Percentiles rank a stretch among this genome's conserved stretches.
phyloP scores from a whole-genome alignment of 208 protist species.

The Acanthamoeba castellanii region DNA sequence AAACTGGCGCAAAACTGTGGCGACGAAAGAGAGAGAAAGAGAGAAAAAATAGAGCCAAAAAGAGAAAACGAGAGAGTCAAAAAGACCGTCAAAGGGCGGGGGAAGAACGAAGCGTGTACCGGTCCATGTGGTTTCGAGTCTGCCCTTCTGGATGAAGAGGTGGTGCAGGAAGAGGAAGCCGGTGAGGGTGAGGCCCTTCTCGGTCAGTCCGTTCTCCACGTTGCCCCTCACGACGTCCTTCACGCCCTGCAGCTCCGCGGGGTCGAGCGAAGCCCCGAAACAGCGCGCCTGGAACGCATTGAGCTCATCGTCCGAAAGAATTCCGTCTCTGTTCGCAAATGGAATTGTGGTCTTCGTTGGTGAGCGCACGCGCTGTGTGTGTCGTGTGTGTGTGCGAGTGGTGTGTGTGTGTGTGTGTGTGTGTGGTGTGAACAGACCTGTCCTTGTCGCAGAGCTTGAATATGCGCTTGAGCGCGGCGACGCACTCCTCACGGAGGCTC shows the following conservation, averaged over 20 bases:
- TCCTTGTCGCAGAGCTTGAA: slow-evolving; percentile 76
- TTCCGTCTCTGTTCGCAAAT: slow-evolving; percentile 3
- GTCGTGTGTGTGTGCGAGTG: too few species aligned
- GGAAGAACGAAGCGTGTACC: neutral
- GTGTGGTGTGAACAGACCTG: too few species aligned
- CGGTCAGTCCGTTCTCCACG: slow-evolving; percentile 24
- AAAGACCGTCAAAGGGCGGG: neutral
- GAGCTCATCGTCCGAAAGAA: slow-evolving; percentile 66
- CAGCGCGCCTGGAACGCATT: slow-evolving; percentile 71
- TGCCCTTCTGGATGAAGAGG: slow-evolving; percentile 68
- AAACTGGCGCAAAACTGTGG: neutral
- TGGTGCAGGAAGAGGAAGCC: slow-evolving; percentile 75
- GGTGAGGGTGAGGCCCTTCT: slow-evolving; percentile 40
- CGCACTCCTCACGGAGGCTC: slow-evolving; percentile 54
- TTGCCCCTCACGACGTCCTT: slow-evolving; percentile 70
- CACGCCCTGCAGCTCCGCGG: slow-evolving; percentile 66
- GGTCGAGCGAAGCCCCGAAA: slow-evolving; percentile 57
- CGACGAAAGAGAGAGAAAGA: neutral
- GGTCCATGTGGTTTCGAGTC: slow-evolving; percentile 72
- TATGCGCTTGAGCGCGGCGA: slow-evolving; percentile 70
- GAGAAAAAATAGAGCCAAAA: neutral
- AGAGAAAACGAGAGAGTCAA: neutral
- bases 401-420: too few species aligned
- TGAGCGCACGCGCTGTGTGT: too few species aligned
- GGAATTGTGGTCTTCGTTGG: too few species aligned